Conservation (phyloP, 176 grass and related monocot species). For the Rhynchospora breviuscula region DNA sequence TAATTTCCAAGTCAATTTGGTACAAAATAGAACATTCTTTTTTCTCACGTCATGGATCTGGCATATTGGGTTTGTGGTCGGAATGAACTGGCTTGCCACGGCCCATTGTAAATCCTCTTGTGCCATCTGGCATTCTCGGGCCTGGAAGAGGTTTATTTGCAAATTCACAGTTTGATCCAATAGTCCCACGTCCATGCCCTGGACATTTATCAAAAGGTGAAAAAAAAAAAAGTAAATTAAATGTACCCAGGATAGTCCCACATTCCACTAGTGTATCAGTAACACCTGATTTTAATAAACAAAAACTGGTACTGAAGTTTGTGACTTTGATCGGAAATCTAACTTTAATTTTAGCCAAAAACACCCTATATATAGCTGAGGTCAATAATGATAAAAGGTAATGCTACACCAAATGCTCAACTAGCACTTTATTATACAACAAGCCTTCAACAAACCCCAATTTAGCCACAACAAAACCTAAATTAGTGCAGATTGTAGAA, state of each 20-base stretch:
- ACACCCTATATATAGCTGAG: background rate
- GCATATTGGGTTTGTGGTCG: background rate
- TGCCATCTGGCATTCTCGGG: constrained; percentile 85
- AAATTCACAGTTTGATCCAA: constrained; percentile 17
- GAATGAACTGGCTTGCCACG: constrained; percentile 48
- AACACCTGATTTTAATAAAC: background rate
- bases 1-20: background rate
- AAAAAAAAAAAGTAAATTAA: background rate
- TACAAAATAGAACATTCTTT: background rate
- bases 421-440: background rate
- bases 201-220: background rate
- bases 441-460: background rate
- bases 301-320: background rate
- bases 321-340: background rate
- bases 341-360: background rate
- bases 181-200: constrained; percentile 27
- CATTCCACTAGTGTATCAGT: too few relatives aligned
- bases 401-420: background rate
- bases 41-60: background rate
- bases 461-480: background rate
- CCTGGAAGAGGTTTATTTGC: constrained; percentile 65
- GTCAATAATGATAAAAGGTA: background rate
- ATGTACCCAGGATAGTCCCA: too few relatives aligned
- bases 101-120: constrained; percentile 62
- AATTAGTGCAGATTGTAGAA: background rate